Evolutionary conservation across 345 rosid genomes (phyloP), one percentile per base, ranked within the genome.

Genomic region (Pugionium dolabratum): DNA sequence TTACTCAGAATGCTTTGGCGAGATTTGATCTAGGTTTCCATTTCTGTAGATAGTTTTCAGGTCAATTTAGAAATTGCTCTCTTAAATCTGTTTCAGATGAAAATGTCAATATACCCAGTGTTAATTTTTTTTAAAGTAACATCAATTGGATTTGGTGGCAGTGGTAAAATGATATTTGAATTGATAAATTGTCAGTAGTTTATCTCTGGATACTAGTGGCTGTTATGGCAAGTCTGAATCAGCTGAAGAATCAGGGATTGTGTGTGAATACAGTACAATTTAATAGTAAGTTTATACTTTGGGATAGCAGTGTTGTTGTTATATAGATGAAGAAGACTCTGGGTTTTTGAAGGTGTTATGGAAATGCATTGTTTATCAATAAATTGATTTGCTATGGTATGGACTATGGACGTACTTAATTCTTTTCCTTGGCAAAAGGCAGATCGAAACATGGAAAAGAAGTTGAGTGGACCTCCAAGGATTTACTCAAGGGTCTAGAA

Each of bases 381-480:
- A 55, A 4, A 35, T 54, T 31, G 53, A 40, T 6, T 68, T 80
- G 70, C 79, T 77, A 79, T 48, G 9, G 44, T 74, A 41, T 64
- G 62, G 41, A 43, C 69, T 74, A 41, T 64, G 62, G 41, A 43
- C 69, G 80, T 56, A 66, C 81, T 81, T 80, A 79, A 84, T 81
- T 85, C 10, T 73, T 74, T 48, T 80, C 85, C 79, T 85, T 86
- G 86, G 81, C 83, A 84, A 90, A 87, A 91, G 99, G 99, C 97
- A 95, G 99, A 91, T 86, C 99, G 90, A 95, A 89, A 95, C 95
- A 83, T 70, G 97, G 95, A 67, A 88, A 87, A 78, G 85, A 79
- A 47, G 97, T 95, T 66, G 88, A 84, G 68, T 95, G 99, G 99
- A 91, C 96, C 44, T 64, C 91, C 76, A 91, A 95, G 78, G 99